A percentile compares a stretch with the other conserved stretches of the same genome.
Conservation (phyloP, 2,329 filamentous ascomycete genomes). For the Raffaelea arxii region DNA sequence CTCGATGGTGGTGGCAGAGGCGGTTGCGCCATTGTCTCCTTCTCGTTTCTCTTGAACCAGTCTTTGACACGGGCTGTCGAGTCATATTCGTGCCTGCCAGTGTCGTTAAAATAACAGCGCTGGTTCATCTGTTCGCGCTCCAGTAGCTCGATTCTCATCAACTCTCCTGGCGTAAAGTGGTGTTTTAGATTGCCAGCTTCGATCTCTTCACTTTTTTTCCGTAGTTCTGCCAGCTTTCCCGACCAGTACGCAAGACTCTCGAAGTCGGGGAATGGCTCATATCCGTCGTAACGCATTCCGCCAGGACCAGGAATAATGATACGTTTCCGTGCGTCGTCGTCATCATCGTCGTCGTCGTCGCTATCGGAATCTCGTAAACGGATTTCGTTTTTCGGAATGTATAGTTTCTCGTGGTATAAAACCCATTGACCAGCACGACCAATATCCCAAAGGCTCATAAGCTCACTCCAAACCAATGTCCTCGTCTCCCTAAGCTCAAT, state of each 20-base stretch:
- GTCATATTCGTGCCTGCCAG: too few relatives aligned
- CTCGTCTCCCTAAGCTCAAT: neutral
- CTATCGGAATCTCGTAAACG: neutral
- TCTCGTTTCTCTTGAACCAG: neutral
- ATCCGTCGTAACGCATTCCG: neutral
- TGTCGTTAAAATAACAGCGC: neutral
- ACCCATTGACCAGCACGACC: constrained; percentile 2
- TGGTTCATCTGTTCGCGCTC: neutral
- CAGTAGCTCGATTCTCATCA: neutral
- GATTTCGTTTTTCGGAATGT: neutral
- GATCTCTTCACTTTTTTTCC: neutral
- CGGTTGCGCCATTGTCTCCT: neutral
- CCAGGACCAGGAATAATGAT: neutral
- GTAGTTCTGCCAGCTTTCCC: neutral
- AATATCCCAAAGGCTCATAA: neutral
- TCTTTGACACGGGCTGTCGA: neutral
- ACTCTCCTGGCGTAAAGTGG: neutral
- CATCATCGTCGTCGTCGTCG: neutral
- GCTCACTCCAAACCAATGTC: neutral
- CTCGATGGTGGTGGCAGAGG: neutral
- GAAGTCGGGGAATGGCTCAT: neutral
- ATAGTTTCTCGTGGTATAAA: neutral
- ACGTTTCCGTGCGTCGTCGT: neutral
- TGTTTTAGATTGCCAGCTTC: neutral
- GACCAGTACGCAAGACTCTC: neutral